Conservation (phyloP, 2,329 filamentous ascomycete genomes). For the Fusarium nurragi region DNA sequence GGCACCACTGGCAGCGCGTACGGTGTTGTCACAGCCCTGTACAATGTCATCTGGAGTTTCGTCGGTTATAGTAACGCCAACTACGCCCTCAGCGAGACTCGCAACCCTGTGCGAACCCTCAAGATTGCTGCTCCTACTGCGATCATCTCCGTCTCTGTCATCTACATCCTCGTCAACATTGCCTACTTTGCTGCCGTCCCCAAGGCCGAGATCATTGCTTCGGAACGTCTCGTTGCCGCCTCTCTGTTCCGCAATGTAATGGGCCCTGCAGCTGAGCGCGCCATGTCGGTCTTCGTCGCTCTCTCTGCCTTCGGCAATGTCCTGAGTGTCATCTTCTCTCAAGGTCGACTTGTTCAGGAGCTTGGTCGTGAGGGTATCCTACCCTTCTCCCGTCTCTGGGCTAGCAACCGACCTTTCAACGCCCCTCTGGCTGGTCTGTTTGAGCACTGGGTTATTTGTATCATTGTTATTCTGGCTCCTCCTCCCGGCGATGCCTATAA, state of each 20-base stretch:
- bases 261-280: slow-evolving; percentile 63
- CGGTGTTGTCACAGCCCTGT: slow-evolving; percentile 73
- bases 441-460: slow-evolving; percentile 70
- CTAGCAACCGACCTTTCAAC: slow-evolving; percentile 71
- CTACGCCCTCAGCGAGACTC: slow-evolving; percentile 72
- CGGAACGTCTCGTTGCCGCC: slow-evolving; percentile 63
- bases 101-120: slow-evolving; percentile 70
- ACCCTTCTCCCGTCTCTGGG: slow-evolving; percentile 70
- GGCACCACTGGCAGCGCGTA: slow-evolving; percentile 74
- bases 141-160: slow-evolving; percentile 64
- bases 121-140: slow-evolving; percentile 72
- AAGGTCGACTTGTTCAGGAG: slow-evolving; percentile 72
- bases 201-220: slow-evolving; percentile 61
- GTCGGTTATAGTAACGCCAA: slow-evolving; percentile 76
- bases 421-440: slow-evolving; percentile 69
- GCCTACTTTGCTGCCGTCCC: slow-evolving; percentile 71
- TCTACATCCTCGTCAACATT: slow-evolving; percentile 75
- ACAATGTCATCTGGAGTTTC: slow-evolving; percentile 78
- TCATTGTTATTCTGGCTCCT: slow-evolving; percentile 73
- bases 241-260: slow-evolving; percentile 67
- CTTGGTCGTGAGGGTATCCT: slow-evolving; percentile 73
- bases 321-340: slow-evolving; percentile 73
- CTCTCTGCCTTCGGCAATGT: slow-evolving; percentile 75
- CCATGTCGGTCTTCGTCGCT: slow-evolving; percentile 71
- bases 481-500: slow-evolving; percentile 74